phyloP scores from a whole-genome alignment of 352 stramenopile species.

The Globisporangium irregulare region DNA sequence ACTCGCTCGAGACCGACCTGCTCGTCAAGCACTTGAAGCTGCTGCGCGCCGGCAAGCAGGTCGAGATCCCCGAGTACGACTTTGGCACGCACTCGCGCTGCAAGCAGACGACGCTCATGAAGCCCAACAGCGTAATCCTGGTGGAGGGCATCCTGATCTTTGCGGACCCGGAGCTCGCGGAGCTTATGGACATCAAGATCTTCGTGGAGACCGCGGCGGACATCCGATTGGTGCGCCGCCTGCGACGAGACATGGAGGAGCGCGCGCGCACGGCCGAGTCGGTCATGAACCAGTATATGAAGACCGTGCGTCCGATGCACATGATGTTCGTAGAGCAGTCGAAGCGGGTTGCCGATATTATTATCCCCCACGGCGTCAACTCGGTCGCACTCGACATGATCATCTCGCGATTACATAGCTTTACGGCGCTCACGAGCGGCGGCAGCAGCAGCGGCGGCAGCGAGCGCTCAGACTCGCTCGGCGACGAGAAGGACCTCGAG shows the following conservation, averaged over 20 bases:
- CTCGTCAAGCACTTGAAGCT: constrained; percentile 90
- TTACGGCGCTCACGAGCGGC: constrained; percentile 35
- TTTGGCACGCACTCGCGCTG: constrained; percentile 93
- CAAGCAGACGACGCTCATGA: constrained; percentile 69
- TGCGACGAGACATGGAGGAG: constrained; percentile 94
- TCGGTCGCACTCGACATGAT: constrained; percentile 93
- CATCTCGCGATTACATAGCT: constrained; percentile 86
- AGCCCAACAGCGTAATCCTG: constrained; percentile 92
- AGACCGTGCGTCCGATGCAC: constrained; percentile 98
- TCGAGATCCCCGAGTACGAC: constrained; percentile 93
- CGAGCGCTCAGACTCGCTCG: constrained; percentile 49
- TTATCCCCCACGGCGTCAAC: constrained; percentile 94
- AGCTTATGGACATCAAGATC: constrained; percentile 97
- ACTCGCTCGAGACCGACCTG: constrained; percentile 94
- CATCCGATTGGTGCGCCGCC: constrained; percentile 92
- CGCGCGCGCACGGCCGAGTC: constrained; percentile 91
- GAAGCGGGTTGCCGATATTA: constrained; percentile 94
- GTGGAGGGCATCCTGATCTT: constrained; percentile 98
- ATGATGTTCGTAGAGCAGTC: constrained; percentile 97
- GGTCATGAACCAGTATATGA: constrained; percentile 96
- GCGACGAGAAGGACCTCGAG: constrained; percentile 26
- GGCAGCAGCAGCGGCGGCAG: constrained; percentile 22
- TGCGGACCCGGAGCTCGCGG: constrained; percentile 82
- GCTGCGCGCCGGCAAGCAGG: constrained; percentile 83
- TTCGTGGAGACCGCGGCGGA: constrained; percentile 96